Evolutionary conservation across 768 basidiomycete genomes (phyloP).

Genomic region (Boletus edulis): DNA sequence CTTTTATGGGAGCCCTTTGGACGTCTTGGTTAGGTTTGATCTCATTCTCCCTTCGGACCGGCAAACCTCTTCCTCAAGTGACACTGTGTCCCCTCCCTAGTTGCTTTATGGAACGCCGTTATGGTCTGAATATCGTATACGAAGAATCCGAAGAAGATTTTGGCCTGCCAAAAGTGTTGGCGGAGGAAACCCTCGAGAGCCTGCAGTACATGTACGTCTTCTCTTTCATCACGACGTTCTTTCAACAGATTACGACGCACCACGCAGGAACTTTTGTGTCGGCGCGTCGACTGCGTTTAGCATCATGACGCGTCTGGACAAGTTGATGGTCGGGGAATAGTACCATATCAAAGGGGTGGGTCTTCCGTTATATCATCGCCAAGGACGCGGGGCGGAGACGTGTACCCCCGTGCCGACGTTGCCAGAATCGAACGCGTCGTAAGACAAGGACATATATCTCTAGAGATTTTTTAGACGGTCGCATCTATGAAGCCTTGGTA

Average conservation of each 20-base stretch:
- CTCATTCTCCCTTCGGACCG: conserved; percentile 70
- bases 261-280: conserved; percentile 61
- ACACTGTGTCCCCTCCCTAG: conserved; percentile 69
- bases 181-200: conserved; percentile 68
- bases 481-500: no score
- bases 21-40: conserved; percentile 55
- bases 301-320: conserved; percentile 71
- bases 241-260: conserved; percentile 17
- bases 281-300: conserved; percentile 68
- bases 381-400: conserved; percentile 24
- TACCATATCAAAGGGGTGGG: conserved; percentile 77
- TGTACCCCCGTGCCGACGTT: no score
- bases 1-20: no score
- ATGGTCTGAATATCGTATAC: conserved; percentile 68
- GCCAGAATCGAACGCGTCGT: no score
- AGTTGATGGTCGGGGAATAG: conserved; percentile 79
- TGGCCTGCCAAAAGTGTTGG: conserved; percentile 68
- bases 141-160: conserved; percentile 73
- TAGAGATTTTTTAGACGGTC: no score
- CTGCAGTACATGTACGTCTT: conserved; percentile 72
- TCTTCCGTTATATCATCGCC: conserved; percentile 20
- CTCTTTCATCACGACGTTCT: not conserved
- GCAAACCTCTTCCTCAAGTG: conserved; percentile 77
- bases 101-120: conserved; percentile 44
- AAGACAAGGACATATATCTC: no score